A percentile compares a stretch with the other conserved stretches of the same genome.
These are phyloP conservation scores for Eutypella sp. DNA, from an alignment of 2,329 filamentous ascomycete species.

Conservation along the genomic window DNA sequence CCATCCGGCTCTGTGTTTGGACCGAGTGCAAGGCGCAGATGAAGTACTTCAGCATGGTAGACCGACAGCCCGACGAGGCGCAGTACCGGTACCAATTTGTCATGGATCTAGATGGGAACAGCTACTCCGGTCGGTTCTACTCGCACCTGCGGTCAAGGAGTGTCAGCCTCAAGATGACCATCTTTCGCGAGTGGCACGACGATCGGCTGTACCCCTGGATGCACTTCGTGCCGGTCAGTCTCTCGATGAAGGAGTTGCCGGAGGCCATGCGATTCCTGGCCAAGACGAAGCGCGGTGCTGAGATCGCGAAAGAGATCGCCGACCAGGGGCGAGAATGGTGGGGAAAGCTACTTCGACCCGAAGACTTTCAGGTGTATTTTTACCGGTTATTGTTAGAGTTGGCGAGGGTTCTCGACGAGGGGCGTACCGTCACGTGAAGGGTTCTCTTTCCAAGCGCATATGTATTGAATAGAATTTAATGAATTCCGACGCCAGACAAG, in stretches of 20 bases:
- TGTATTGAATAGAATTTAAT: no score
- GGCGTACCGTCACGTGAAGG: no score
- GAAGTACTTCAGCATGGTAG: slow-evolving; percentile 20
- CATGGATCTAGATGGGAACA: slow-evolving; percentile 53
- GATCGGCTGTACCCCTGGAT: slow-evolving; percentile 51
- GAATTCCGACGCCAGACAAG: no score
- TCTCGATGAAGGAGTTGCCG: slow-evolving; percentile 44
- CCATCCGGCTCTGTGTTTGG: slow-evolving; percentile 39
- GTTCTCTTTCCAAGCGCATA: no score
- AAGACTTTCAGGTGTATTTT: slow-evolving; percentile 56
- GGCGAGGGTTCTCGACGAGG: slow-evolving; percentile 33
- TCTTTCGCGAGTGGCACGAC: slow-evolving; percentile 54
- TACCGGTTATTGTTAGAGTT: slow-evolving; percentile 59
- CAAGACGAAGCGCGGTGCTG: slow-evolving; percentile 39
- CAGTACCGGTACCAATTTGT: slow-evolving; percentile 33
- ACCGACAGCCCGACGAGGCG: slow-evolving; percentile 21
- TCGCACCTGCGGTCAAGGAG: slow-evolving; percentile 43
- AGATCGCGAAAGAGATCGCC: slow-evolving; percentile 46
- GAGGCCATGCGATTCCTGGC: slow-evolving; percentile 45
- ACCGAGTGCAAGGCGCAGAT: slow-evolving; percentile 32
- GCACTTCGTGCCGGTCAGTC: slow-evolving; percentile 51
- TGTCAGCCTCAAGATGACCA: slow-evolving; percentile 45
- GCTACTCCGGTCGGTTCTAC: slow-evolving; percentile 49
- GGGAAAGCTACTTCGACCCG: slow-evolving; percentile 45
- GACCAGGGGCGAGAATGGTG: slow-evolving; percentile 52